Evolutionary conservation across 148 eudicot genomes (phyloP).

Genomic region (Linanthus parryae): DNA sequence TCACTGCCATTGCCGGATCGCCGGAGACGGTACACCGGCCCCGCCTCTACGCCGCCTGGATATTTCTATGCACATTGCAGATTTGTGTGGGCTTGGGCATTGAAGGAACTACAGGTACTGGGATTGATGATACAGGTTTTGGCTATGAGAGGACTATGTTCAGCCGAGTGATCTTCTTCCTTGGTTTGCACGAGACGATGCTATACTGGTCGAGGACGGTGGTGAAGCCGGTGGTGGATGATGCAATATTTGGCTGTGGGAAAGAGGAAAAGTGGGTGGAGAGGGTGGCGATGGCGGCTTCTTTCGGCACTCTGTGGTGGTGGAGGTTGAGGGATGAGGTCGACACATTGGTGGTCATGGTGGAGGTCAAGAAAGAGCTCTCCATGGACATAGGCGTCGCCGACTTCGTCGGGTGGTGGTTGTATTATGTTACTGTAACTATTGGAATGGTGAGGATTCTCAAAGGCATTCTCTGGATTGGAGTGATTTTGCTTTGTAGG

Average conservation of each 20-base stretch:
- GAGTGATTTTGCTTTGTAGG: conserved; percentile 25
- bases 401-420: conserved; percentile 76
- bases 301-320: conserved; percentile 66
- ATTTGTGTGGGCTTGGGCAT: conserved; percentile 60
- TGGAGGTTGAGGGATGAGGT: conserved; percentile 68
- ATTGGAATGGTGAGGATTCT: conserved; percentile 63
- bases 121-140: conserved; percentile 42
- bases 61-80: conserved; percentile 49
- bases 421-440: conserved; percentile 59
- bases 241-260: conserved; percentile 43
- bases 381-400: conserved; percentile 37
- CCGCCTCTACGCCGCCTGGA: conserved; percentile 47
- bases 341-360: conserved; percentile 60
- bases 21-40: conserved; percentile 23
- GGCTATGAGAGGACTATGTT: conserved; percentile 33
- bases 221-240: conserved; percentile 74
- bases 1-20: conserved; percentile 14
- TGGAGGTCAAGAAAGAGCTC: conserved; percentile 51
- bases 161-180: conserved; percentile 42
- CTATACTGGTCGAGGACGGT: conserved; percentile 51
- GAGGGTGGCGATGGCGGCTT: conserved; percentile 47
- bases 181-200: conserved; percentile 82
- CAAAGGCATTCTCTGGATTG: conserved; percentile 37
- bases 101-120: conserved; percentile 46
- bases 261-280: conserved; percentile 49